Evolutionary conservation across 805 yeast genomes (phyloP), one percentile per base, ranked within the genome.

Genomic region (Teunomyces funiuensis): DNA sequence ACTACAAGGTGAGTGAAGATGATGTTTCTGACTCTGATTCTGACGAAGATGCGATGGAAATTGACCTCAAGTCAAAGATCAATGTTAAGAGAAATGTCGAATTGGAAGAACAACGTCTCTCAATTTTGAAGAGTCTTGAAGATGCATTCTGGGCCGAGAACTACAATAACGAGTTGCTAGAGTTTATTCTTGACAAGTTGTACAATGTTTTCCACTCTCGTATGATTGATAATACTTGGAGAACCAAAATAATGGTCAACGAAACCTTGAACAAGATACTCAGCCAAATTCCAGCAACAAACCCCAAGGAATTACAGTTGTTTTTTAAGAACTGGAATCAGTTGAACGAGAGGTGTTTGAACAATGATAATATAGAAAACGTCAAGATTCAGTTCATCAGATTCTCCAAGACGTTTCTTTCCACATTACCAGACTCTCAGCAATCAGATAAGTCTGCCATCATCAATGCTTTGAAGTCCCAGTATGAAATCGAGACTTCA

Each of bases 221-320:
- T 10, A 47, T 54, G 16, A 57, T 62, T 58, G 55, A 53, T 50
- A 64, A 66, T 38, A 76, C 87, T 1, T 85, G 91, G 91, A 73
- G 84, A 50, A 70, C 83, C 2, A 79, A 80, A 49, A 44, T 73
- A 1, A 69, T 71, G 1, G 61, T 65, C 14, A 71, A 67, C 47
- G 80, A 77, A 38, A 63, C 68, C 7, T 58, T 77, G 19, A 54
- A 42, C 5, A 40, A 39, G 13, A 25, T 61, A 1, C 37, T 61
- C 6, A 18, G 25, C 8, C 43, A 40, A 2, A 39, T 19, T 15
- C 19, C 22, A 11, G n/a, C 34, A 18, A n/a, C n/a, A n/a, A n/a
- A n/a, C n/a, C 19, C 34, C 3, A 6, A 22, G 8, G 39, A 33
- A 11, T 20, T 22, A 11, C 11, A 26, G 10, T 18, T 33, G 8